Evolutionary conservation across 192 early-diverging fungal species (phyloP), one percentile per base, ranked within the genome.

Genomic region (Oehlia diaphana): DNA sequence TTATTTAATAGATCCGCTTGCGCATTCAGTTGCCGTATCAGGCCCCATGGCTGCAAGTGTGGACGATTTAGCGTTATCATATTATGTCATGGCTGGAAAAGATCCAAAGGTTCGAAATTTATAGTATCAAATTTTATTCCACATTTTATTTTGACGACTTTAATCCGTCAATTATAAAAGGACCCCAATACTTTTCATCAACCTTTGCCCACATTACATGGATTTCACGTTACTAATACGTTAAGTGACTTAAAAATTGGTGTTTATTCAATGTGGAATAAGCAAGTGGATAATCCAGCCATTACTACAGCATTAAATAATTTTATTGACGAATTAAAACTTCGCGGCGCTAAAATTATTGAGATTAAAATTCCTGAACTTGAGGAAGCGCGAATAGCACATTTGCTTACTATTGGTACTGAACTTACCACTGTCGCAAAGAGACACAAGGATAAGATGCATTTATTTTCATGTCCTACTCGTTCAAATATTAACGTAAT

Each of bases 1-100:
- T 35, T 65, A 47, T 21, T 35, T n/a, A 42, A 35, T 49, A 81
- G 83, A 78, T 53, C 86, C 86, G 2, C 69, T 93, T 39, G 87
- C 84, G 14, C 88, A 87, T 23, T 87, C 91, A 4, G 84, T 92
- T 31, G 89, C 86, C 0, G 85, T 89, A 39, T 82, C 85, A 19
- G 94, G 94, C 16, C 94, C 94, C 7, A 89, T 95, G 64, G 91
- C 89, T 0, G 87, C 90, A 16, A 91, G 85, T 31, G 92, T 90
- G 16, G 85, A 92, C 58, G 92, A 94, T 79, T 75, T 95, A 62
- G 87, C 91, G 14, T 79, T 94, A 16, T 86, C 88, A 47, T 94
- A 93, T 81, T 84, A 86, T n/a, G 76, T 89, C 14, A 88, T 91
- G 61, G 87, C 91, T 23, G 92, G 92, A 19, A 83, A 83, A n/a